Conservation (phyloP, 345 rosid genomes). For the Draba incana region DNA sequence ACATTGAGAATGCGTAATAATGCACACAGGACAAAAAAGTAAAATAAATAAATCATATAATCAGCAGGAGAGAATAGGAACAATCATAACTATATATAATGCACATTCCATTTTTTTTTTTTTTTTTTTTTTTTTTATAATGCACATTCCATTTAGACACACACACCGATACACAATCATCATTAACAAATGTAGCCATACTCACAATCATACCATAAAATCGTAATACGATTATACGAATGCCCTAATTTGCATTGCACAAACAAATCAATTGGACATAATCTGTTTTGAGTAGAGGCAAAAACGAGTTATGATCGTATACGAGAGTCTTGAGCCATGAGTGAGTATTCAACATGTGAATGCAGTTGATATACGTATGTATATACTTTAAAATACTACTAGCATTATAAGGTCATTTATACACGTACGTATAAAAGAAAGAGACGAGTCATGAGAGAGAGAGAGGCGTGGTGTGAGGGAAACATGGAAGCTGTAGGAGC, state of each 20-base stretch:
- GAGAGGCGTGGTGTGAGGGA: constrained; percentile 56
- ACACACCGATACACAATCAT: constrained; percentile 7
- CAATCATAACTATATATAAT: constrained; percentile 33
- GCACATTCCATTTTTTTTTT: constrained; percentile 39
- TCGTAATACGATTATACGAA: background rate
- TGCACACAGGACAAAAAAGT: constrained; percentile 22
- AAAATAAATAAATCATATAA: constrained; percentile 19
- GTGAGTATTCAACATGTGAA: constrained; percentile 10
- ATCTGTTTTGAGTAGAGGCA: background rate
- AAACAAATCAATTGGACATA: background rate
- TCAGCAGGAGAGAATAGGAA: constrained; percentile 21
- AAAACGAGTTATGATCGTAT: background rate
- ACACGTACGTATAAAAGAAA: constrained; percentile 16
- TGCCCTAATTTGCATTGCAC: constrained; percentile 11
- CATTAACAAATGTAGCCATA: background rate
- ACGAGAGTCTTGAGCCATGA: background rate
- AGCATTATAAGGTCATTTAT: background rate
- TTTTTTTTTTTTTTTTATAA: too few species aligned
- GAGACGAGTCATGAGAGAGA: constrained; percentile 18
- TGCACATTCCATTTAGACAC: constrained; percentile 34
- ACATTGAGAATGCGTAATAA: constrained; percentile 50
- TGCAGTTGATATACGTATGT: background rate
- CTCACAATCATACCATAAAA: background rate
- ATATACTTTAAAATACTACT: constrained; percentile 4
- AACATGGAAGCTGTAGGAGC: constrained; percentile 55